A percentile compares a stretch with the other conserved stretches of the same genome.
Evolutionary conservation across 23 red algal species (phyloP).

Genomic region (Gracilaria domingensis): DNA sequence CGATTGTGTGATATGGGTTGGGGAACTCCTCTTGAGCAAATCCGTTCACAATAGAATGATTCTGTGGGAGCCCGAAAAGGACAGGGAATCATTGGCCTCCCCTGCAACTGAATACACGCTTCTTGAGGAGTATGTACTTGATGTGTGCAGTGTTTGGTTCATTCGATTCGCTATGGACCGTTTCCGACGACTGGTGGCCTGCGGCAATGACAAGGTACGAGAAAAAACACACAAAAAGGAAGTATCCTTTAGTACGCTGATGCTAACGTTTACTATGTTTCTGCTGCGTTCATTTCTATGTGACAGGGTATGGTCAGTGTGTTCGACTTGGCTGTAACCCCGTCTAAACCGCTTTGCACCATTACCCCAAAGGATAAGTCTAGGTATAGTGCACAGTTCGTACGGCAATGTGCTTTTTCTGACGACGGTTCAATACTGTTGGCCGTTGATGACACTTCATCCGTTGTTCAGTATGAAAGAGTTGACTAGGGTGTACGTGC

Average conservation of each 20-base stretch:
- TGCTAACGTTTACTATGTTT: constrained; percentile 4
- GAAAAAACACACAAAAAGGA: not conserved
- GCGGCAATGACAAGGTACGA: constrained; percentile 78
- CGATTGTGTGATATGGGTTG: constrained; percentile 90
- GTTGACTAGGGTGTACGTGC: constrained; percentile 3
- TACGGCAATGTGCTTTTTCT: constrained; percentile 92
- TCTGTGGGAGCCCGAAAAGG: constrained; percentile 81
- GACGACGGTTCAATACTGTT: constrained; percentile 82
- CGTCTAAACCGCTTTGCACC: constrained; percentile 48
- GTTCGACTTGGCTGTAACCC: constrained; percentile 50
- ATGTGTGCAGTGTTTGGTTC: constrained; percentile 81
- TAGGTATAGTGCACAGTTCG: constrained; percentile 49
- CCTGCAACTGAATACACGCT: constrained; percentile 73
- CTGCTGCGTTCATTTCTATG: not conserved
- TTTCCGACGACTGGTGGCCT: constrained; percentile 69
- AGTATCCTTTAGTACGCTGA: not conserved
- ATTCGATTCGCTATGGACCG: constrained; percentile 88
- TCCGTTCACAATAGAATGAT: constrained; percentile 87
- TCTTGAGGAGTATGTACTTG: constrained; percentile 80
- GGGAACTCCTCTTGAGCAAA: constrained; percentile 90
- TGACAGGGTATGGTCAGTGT: constrained; percentile 58
- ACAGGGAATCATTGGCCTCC: constrained; percentile 75
- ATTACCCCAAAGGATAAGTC: constrained; percentile 59
- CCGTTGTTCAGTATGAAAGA: constrained; percentile 69
- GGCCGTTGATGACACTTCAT: constrained; percentile 79